Conservation (phyloP, 2,329 filamentous ascomycete genomes). For the Aspergillus carbonarius region DNA sequence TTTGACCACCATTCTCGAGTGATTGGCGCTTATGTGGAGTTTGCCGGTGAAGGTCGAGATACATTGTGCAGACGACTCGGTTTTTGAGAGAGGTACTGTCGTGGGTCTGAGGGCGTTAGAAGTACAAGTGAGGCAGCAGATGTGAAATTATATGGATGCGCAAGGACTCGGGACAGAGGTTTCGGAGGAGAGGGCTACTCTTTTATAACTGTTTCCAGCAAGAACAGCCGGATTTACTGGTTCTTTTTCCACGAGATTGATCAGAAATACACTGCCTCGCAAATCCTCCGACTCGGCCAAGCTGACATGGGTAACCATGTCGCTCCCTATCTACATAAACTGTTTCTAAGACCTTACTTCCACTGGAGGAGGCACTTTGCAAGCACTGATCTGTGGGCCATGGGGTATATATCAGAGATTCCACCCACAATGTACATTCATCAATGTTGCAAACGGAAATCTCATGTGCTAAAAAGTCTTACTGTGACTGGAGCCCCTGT, state of each 20-base stretch:
- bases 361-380: slow-evolving; percentile 11
- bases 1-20: too few species aligned
- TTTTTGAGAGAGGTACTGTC: not conserved
- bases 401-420: slow-evolving; percentile 11
- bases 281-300: slow-evolving; percentile 1
- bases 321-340: not conserved
- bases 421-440: slow-evolving; percentile 13
- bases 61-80: not conserved
- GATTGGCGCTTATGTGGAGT: too few species aligned
- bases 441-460: too few species aligned
- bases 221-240: slow-evolving; percentile 10
- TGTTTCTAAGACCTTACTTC: not conserved
- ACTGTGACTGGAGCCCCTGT: not conserved
- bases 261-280: not conserved
- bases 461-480: too few species aligned
- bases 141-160: not conserved
- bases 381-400: slow-evolving; percentile 6
- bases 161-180: not conserved
- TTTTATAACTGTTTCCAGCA: slow-evolving; percentile 6
- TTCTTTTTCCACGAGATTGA: slow-evolving; percentile 13
- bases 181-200: not conserved
- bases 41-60: not conserved
- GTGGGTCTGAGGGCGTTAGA: not conserved
- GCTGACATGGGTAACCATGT: slow-evolving; percentile 2
- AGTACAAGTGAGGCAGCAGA: not conserved